phyloP scores from a whole-genome alignment of 805 yeast species.

The Spathaspora sp. region DNA sequence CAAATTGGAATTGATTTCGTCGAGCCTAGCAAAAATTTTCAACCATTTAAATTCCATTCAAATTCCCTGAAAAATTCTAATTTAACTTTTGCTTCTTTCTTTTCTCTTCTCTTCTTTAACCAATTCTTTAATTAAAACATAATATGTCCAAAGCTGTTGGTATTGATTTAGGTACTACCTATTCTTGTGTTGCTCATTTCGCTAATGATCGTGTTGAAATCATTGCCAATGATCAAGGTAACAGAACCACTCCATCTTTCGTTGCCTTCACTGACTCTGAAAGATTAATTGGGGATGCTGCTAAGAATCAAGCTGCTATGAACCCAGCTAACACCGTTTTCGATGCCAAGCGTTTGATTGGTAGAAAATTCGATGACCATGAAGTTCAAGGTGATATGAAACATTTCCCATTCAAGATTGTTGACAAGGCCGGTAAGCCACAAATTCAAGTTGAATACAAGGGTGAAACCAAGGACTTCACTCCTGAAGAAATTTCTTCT shows the following conservation, averaged over 20 bases:
- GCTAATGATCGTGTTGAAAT: conserved; percentile 90
- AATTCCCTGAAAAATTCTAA: background rate
- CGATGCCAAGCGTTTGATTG: conserved; percentile 91
- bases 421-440: conserved; percentile 74
- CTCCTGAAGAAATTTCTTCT: conserved; percentile 94
- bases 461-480: conserved; percentile 84
- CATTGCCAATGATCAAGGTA: conserved; percentile 98
- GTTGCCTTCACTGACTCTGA: conserved; percentile 94
- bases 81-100: conserved; percentile 1
- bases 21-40: conserved; percentile 2
- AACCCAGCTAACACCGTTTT: conserved; percentile 91
- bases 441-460: conserved; percentile 80
- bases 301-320: conserved; percentile 96
- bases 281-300: conserved; percentile 95
- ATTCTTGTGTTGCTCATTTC: conserved; percentile 96
- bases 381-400: conserved; percentile 61
- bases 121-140: background rate
- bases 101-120: background rate
- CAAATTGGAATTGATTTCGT: conserved; percentile 1
- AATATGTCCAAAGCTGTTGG: conserved; percentile 62
- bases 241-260: conserved; percentile 95
- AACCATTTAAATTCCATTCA: conserved; percentile 1
- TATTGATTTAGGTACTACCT: conserved; percentile 94
- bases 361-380: conserved; percentile 80
- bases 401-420: conserved; percentile 82